A percentile compares a stretch with the other conserved stretches of the same genome.
Evolutionary conservation across 208 protist genomes (phyloP).

Genomic region (Acanthamoeba divionensis): DNA sequence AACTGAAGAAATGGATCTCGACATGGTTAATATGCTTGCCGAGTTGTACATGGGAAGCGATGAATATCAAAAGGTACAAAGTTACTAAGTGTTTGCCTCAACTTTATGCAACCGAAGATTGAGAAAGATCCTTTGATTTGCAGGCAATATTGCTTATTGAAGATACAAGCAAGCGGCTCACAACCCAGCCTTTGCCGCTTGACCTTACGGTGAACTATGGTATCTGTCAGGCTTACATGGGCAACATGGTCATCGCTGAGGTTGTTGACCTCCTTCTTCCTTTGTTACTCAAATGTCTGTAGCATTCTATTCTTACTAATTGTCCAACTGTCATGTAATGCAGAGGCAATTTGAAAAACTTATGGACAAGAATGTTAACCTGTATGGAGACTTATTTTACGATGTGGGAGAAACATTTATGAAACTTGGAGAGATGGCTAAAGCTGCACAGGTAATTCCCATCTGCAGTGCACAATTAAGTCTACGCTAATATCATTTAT

Average conservation of each 20-base stretch:
- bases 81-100: no score
- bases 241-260: constrained; percentile 43
- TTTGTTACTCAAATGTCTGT: neutral
- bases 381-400: constrained; percentile 51
- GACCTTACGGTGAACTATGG: constrained; percentile 56
- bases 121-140: no score
- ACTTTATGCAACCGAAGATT: no score
- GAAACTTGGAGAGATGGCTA: neutral
- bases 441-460: neutral
- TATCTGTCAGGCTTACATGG: constrained; percentile 48
- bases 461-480: neutral
- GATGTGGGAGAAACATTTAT: constrained; percentile 59
- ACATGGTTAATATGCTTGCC: constrained; percentile 58
- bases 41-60: constrained; percentile 54
- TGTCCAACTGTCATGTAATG: no score
- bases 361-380: neutral
- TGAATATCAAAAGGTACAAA: constrained; percentile 32
- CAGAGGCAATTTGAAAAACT: constrained; percentile 57
- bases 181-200: constrained; percentile 31
- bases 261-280: neutral
- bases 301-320: neutral
- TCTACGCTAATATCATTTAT: neutral
- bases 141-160: neutral
- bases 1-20: neutral
- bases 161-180: neutral